phyloP scores from a whole-genome alignment of 2,329 filamentous ascomycete species.

The Zasmidium cellare region DNA sequence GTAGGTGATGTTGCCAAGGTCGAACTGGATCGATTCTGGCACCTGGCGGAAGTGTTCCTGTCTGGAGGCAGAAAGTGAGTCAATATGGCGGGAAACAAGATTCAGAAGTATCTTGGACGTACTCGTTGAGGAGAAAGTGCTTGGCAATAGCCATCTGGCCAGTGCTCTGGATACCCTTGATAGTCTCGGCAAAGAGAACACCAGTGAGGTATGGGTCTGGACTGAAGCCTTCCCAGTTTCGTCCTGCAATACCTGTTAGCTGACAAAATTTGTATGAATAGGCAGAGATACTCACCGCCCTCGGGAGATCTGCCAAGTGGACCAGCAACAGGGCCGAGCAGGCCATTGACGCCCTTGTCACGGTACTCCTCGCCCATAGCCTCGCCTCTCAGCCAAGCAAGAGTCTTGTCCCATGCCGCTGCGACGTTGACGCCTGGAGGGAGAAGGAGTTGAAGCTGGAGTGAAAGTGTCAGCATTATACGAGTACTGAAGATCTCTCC shows the following conservation, averaged over 20 bases:
- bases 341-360: slow-evolving; percentile 72
- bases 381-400: slow-evolving; percentile 67
- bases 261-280: neutral
- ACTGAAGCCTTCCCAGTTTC: slow-evolving; percentile 70
- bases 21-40: slow-evolving; percentile 50
- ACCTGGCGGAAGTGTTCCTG: slow-evolving; percentile 65
- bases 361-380: slow-evolving; percentile 76
- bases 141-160: slow-evolving; percentile 83
- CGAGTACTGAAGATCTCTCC: slow-evolving; percentile 32
- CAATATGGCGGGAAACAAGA: too few relatives aligned
- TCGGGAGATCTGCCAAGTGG: slow-evolving; percentile 62
- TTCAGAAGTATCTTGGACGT: too few relatives aligned
- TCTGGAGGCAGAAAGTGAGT: too few relatives aligned
- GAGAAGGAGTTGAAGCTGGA: slow-evolving; percentile 75
- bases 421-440: slow-evolving; percentile 75
- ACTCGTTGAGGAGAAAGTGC: slow-evolving; percentile 70
- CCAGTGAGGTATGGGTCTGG: slow-evolving; percentile 77
- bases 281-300: slow-evolving; percentile 2
- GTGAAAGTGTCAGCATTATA: neutral
- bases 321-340: slow-evolving; percentile 74
- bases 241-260: slow-evolving; percentile 48
- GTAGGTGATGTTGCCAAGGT: slow-evolving; percentile 46
- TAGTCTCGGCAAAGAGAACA: slow-evolving; percentile 50
- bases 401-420: slow-evolving; percentile 74
- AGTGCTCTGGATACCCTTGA: slow-evolving; percentile 76